Percentiles rank a stretch among this genome's conserved stretches.
These are phyloP conservation scores for Teunomyces panamensis DNA, from an alignment of 805 yeast genomes.

Conservation along the genomic window DNA sequence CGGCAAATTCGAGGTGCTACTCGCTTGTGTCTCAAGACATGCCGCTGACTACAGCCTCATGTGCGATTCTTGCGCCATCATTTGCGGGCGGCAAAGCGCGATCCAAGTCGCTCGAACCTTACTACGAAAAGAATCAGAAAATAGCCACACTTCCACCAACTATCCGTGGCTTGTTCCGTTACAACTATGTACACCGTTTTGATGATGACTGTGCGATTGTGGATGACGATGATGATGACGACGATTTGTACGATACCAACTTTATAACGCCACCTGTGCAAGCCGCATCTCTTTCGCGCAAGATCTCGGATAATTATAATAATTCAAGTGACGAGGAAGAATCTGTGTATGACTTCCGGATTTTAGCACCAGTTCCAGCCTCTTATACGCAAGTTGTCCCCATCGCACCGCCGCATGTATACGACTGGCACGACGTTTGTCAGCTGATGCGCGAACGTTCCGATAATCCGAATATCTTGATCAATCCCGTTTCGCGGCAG, in stretches of 20 bases:
- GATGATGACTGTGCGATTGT: conserved; percentile 10
- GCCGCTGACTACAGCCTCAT: not conserved
- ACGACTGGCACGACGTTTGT: conserved; percentile 4
- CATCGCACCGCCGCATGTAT: conserved; percentile 5
- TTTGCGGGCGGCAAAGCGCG: not conserved
- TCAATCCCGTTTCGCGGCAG: conserved; percentile 10
- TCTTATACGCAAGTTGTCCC: no score
- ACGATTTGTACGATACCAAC: not conserved
- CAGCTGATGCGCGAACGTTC: conserved; percentile 7
- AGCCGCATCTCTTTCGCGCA: conserved; percentile 2
- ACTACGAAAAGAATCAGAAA: conserved; percentile 9
- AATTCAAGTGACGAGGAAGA: conserved; percentile 4
- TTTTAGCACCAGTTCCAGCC: not conserved
- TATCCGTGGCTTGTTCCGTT: conserved; percentile 2
- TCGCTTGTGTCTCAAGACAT: conserved; percentile 8
- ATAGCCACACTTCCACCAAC: conserved; percentile 6
- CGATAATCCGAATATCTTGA: conserved; percentile 14
- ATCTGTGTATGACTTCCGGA: not conserved
- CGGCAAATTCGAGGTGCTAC: conserved; percentile 8
- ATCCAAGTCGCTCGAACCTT: conserved; percentile 16
- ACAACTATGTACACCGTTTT: not conserved
- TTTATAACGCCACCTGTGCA: conserved; percentile 1
- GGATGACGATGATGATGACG: conserved; percentile 10
- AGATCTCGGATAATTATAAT: conserved; percentile 14
- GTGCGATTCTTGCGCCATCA: conserved; percentile 1